Conservation (phyloP, 176 grass and related monocot genomes). For the Cocos nucifera region DNA sequence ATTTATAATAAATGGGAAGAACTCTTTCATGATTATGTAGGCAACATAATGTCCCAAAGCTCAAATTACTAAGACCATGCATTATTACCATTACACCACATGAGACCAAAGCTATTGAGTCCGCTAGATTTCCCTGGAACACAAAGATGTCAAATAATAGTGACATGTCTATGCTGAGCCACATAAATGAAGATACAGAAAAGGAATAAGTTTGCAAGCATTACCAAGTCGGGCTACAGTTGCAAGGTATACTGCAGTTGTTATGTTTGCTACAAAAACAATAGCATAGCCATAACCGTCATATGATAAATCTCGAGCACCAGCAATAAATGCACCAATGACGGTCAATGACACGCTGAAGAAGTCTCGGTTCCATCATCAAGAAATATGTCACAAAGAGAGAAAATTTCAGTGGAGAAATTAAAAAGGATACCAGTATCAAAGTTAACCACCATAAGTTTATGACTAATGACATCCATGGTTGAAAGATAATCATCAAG, state of each 20-base stretch:
- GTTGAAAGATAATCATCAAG: too few species aligned
- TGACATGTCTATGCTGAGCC: background rate
- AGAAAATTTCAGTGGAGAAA: background rate
- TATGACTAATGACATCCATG: too few species aligned
- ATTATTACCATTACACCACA: slow-evolving; percentile 4
- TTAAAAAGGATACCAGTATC: too few species aligned
- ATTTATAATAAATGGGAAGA: background rate
- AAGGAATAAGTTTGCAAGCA: background rate
- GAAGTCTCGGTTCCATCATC: background rate
- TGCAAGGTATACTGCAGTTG: background rate
- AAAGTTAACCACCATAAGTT: too few species aligned
- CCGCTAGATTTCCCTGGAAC: background rate
- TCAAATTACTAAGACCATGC: background rate
- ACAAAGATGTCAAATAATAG: background rate
- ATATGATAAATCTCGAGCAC: background rate
- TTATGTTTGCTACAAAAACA: background rate
- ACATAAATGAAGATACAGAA: background rate
- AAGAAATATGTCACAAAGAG: background rate
- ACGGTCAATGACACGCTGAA: background rate
- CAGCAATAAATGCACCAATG: background rate
- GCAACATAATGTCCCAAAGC: background rate
- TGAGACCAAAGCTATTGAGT: background rate
- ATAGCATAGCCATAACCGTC: background rate
- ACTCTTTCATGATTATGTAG: background rate
- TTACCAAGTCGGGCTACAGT: background rate